phyloP scores from a whole-genome alignment of 108 stramenopile genomes.

The Asterionellopsis glacialis region DNA sequence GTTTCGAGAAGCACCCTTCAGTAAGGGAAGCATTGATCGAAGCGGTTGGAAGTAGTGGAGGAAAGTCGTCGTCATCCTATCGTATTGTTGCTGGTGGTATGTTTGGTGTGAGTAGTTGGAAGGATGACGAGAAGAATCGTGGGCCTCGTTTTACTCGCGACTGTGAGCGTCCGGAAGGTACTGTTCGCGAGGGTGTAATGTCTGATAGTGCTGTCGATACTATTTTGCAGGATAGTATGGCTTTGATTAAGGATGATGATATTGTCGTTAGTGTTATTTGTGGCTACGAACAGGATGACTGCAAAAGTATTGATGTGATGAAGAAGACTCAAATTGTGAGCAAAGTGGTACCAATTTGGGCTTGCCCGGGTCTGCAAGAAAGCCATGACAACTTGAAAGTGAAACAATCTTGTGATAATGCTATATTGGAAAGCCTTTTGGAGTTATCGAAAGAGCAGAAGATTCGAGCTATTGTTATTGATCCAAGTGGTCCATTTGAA shows the following conservation, averaged over 20 bases:
- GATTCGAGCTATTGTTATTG: constrained; percentile 26
- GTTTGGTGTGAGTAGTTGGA: constrained; percentile 72
- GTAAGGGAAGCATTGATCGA: constrained; percentile 27
- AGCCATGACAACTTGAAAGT: constrained; percentile 9
- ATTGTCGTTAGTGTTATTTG: constrained; percentile 19
- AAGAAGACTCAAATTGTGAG: constrained; percentile 8
- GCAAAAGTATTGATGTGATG: constrained; percentile 10
- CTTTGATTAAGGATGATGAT: constrained; percentile 2
- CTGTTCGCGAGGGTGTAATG: not conserved
- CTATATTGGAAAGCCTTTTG: constrained; percentile 6
- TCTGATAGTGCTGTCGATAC: not conserved
- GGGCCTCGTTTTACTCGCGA: constrained; percentile 44
- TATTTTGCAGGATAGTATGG: constrained; percentile 8
- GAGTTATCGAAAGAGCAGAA: constrained; percentile 3
- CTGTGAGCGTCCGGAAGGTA: constrained; percentile 2
- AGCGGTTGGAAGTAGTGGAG: constrained; percentile 24
- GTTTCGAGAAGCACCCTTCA: constrained; percentile 33
- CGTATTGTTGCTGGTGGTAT: constrained; percentile 80
- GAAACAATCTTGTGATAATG: constrained; percentile 38
- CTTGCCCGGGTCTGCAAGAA: constrained; percentile 18
- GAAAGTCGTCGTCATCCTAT: constrained; percentile 41
- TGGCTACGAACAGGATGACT: constrained; percentile 9
- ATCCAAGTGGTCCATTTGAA: constrained; percentile 13
- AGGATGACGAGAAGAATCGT: constrained; percentile 61
- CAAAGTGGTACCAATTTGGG: constrained; percentile 20